A percentile compares a stretch with the other conserved stretches of the same genome.
Evolutionary conservation across 768 basidiomycete species (phyloP).

Genomic region (Suillus subalutaceus): DNA sequence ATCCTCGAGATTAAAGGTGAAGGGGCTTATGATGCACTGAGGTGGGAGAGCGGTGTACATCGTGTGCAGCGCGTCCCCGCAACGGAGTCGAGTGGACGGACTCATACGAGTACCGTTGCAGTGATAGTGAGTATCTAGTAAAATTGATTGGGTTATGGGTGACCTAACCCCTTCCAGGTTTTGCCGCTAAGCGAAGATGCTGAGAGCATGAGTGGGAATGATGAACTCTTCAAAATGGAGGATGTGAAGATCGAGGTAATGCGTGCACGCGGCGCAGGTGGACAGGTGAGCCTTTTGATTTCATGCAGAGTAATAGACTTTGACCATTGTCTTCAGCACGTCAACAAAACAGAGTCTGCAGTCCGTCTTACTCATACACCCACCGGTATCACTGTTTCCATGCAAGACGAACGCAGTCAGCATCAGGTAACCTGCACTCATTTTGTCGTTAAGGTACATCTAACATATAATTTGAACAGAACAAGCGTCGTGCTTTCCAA

Average conservation of each 20-base stretch:
- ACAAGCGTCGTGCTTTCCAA: slow-evolving; percentile 90
- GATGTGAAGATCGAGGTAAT: slow-evolving; percentile 93
- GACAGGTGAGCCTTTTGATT: slow-evolving; percentile 61
- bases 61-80: slow-evolving; percentile 92
- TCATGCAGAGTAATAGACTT: background rate
- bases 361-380: slow-evolving; percentile 93
- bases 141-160: background rate
- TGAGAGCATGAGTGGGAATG: slow-evolving; percentile 45
- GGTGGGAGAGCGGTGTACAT: slow-evolving; percentile 96
- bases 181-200: slow-evolving; percentile 77
- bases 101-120: slow-evolving; percentile 91
- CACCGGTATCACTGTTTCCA: slow-evolving; percentile 92
- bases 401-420: slow-evolving; percentile 97
- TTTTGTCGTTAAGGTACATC: background rate
- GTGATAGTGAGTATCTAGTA: slow-evolving; percentile 62
- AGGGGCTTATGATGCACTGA: slow-evolving; percentile 75
- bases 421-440: slow-evolving; percentile 63
- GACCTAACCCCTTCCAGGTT: slow-evolving; percentile 56
- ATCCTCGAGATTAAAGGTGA: slow-evolving; percentile 78
- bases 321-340: slow-evolving; percentile 60
- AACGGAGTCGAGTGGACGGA: slow-evolving; percentile 84
- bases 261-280: slow-evolving; percentile 96
- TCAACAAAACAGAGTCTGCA: slow-evolving; percentile 98
- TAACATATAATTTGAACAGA: slow-evolving; percentile 47
- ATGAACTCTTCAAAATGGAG: slow-evolving; percentile 79